These are phyloP conservation scores for Pseudogymnoascus sp. DNA, from an alignment of 2,329 filamentous ascomycete species.

Conservation along the genomic window DNA sequence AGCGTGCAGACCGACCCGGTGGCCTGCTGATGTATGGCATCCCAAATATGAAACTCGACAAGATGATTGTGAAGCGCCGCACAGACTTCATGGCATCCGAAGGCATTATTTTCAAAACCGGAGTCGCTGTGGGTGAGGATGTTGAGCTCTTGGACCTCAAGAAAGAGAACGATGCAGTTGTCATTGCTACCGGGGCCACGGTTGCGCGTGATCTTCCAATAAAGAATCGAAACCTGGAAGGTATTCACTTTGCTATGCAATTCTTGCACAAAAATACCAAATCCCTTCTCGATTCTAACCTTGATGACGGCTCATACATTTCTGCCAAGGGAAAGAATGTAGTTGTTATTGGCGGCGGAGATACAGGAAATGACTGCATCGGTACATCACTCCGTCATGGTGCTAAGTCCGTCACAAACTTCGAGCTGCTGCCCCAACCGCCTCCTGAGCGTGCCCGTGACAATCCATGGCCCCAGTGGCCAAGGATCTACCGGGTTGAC, in stretches of 20 bases:
- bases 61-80: slow-evolving; percentile 90
- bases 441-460: slow-evolving; percentile 83
- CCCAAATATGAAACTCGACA: slow-evolving; percentile 99
- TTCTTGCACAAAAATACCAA: slow-evolving; percentile 98
- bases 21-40: slow-evolving; percentile 98
- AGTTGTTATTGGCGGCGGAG: slow-evolving; percentile 93
- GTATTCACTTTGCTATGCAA: slow-evolving; percentile 95
- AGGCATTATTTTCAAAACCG: slow-evolving; percentile 75
- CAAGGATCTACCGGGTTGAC: slow-evolving; percentile 95
- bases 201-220: slow-evolving; percentile 90
- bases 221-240: slow-evolving; percentile 78
- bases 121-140: slow-evolving; percentile 70
- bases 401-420: slow-evolving; percentile 93
- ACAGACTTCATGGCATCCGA: slow-evolving; percentile 92
- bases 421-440: slow-evolving; percentile 89
- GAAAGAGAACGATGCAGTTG: slow-evolving; percentile 70
- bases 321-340: slow-evolving; percentile 94
- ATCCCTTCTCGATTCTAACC: slow-evolving; percentile 86
- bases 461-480: slow-evolving; percentile 99
- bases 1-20: slow-evolving; percentile 84
- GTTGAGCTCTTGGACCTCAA: slow-evolving; percentile 66
- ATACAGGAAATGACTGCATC: slow-evolving; percentile 97
- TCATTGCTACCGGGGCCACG: slow-evolving; percentile 88
- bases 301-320: slow-evolving; percentile 79
- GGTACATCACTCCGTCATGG: slow-evolving; percentile 93